Percentiles rank a stretch among this genome's conserved stretches.
These are phyloP conservation scores for Trichomonascus vanleenenianus DNA, from an alignment of 805 yeast species.

Conservation along the genomic window DNA sequence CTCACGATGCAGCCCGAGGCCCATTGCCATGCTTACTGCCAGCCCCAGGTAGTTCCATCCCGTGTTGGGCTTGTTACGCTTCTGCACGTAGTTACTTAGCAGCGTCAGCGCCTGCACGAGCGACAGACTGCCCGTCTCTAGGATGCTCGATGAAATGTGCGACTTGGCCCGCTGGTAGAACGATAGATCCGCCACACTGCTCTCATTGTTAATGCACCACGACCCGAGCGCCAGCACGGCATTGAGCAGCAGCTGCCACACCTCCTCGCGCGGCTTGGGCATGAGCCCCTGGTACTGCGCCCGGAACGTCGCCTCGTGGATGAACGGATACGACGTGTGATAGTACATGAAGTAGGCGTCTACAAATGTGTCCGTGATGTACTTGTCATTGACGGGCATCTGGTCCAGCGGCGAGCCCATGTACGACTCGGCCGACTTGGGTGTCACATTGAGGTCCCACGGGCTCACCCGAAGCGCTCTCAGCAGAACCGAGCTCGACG, in stretches of 20 bases:
- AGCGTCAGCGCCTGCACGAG: conserved; percentile 45
- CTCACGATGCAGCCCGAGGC: conserved; percentile 55
- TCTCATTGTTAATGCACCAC: conserved; percentile 55
- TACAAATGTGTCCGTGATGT: conserved; percentile 30
- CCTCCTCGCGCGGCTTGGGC: conserved; percentile 36
- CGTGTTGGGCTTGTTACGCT: conserved; percentile 57
- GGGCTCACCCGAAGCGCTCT: conserved; percentile 37
- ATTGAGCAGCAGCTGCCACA: conserved; percentile 49
- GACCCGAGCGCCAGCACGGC: conserved; percentile 61
- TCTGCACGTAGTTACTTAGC: conserved; percentile 54
- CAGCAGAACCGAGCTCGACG: conserved; percentile 50
- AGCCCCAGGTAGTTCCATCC: conserved; percentile 63
- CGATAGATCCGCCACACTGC: conserved; percentile 41
- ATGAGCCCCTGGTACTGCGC: conserved; percentile 37
- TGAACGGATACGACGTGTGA: conserved; percentile 55
- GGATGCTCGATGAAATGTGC: conserved; percentile 38
- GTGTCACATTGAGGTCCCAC: conserved; percentile 19
- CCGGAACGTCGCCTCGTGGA: conserved; percentile 47
- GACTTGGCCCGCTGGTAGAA: conserved; percentile 50
- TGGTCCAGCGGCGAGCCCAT: conserved; percentile 8
- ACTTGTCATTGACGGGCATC: conserved; percentile 10
- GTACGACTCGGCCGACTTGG: background rate
- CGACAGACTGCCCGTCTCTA: conserved; percentile 54
- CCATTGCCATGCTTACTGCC: conserved; percentile 59
- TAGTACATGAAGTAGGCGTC: conserved; percentile 50